phyloP scores from a whole-genome alignment of 805 yeast genomes.

The Torulaspora maleeae region DNA sequence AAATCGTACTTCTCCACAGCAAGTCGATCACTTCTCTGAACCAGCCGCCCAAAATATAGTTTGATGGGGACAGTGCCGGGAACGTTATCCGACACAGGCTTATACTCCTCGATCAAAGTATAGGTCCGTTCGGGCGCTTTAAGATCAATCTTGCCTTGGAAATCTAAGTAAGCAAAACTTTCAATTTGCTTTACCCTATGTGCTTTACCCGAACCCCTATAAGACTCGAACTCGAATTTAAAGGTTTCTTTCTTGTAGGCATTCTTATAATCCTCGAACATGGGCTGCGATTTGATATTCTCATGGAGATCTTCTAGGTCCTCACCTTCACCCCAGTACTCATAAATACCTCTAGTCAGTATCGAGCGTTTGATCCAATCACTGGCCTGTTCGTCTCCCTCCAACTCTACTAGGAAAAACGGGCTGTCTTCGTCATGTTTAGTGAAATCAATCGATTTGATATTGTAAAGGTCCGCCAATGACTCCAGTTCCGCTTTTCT shows the following conservation, averaged over 20 bases:
- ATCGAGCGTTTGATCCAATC: conserved; percentile 63
- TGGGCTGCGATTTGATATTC: conserved; percentile 33
- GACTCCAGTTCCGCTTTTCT: conserved; percentile 81
- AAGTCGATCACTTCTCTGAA: conserved; percentile 58
- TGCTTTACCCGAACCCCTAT: conserved; percentile 56
- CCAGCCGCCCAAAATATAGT: conserved; percentile 72
- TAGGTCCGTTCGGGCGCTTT: conserved; percentile 69
- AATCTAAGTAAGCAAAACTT: conserved; percentile 60
- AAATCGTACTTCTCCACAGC: conserved; percentile 75
- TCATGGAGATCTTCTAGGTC: conserved; percentile 55
- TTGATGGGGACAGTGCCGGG: conserved; percentile 48
- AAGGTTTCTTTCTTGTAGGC: conserved; percentile 49
- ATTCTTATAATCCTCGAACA: conserved; percentile 17
- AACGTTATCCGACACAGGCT: conserved; percentile 40
- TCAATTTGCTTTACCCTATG: conserved; percentile 60
- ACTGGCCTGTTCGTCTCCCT: conserved; percentile 61
- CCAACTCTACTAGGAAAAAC: conserved; percentile 62
- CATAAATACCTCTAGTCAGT: conserved; percentile 71
- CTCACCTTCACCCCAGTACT: conserved; percentile 69
- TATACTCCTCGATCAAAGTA: conserved; percentile 71
- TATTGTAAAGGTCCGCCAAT: conserved; percentile 58
- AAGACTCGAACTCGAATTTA: conserved; percentile 78
- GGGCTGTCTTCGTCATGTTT: conserved; percentile 59
- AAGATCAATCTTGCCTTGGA: conserved; percentile 74
- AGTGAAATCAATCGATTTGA: conserved; percentile 53